Conservation (phyloP, 2,329 filamentous ascomycete genomes). For the Fonsecaea monophora region DNA sequence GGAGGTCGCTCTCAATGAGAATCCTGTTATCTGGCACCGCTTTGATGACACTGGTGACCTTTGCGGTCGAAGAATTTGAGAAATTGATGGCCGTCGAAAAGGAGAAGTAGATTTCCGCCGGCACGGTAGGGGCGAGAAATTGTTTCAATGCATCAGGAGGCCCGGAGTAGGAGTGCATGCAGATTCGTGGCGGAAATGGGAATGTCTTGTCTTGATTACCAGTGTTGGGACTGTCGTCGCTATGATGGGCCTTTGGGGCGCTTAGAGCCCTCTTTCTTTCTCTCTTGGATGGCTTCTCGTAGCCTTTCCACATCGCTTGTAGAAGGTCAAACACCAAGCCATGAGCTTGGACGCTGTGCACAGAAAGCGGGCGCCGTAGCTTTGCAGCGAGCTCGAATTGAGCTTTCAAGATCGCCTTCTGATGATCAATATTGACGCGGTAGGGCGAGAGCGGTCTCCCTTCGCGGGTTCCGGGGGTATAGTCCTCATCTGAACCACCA, state of each 20-base stretch:
- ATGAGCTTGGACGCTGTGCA: conserved; percentile 70
- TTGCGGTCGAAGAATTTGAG: conserved; percentile 58
- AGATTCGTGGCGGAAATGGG: conserved; percentile 85
- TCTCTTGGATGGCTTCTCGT: conserved; percentile 62
- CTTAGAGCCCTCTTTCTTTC: conserved; percentile 50
- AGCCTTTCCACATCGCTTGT: conserved; percentile 63
- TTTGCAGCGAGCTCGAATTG: conserved; percentile 67
- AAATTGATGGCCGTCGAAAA: conserved; percentile 87
- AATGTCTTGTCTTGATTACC: conserved; percentile 48
- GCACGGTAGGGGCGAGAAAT: conserved; percentile 75
- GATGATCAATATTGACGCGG: conserved; percentile 63
- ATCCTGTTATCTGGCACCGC: conserved; percentile 78
- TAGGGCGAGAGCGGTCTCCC: conserved; percentile 65
- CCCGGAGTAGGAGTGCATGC: conserved; percentile 91
- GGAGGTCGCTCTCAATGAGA: conserved; percentile 88
- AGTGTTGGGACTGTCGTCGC: conserved; percentile 40
- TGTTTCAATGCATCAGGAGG: conserved; percentile 75
- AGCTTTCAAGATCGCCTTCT: conserved; percentile 62
- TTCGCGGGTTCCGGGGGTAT: conserved; percentile 67
- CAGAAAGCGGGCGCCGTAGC: conserved; percentile 62
- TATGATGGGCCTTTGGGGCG: conserved; percentile 44
- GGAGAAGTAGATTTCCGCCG: conserved; percentile 81
- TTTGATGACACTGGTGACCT: conserved; percentile 71
- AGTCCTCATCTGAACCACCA: conserved; percentile 44
- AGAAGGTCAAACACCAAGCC: conserved; percentile 64